These are phyloP conservation scores for Ceratocystis diversiconidia DNA, from an alignment of 2,329 filamentous ascomycete species.

Conservation along the genomic window DNA sequence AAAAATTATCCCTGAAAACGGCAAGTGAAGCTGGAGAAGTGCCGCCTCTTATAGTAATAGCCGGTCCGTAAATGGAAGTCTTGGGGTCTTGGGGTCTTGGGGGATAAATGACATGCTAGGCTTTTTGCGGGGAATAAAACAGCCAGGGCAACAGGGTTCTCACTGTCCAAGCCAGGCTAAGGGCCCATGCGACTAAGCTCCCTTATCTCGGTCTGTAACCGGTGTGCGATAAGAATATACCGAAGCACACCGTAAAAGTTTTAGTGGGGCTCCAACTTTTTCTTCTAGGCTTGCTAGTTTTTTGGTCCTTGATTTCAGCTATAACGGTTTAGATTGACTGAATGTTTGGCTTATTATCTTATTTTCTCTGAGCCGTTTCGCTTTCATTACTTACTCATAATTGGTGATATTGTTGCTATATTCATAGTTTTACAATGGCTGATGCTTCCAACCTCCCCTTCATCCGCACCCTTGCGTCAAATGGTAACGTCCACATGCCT, in stretches of 20 bases:
- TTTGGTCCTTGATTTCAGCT: not conserved
- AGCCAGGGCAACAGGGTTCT: constrained; percentile 5
- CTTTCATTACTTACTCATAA: not conserved
- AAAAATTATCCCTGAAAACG: not conserved
- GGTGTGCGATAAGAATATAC: constrained; percentile 16
- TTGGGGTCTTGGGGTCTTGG: not conserved
- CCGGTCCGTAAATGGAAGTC: not conserved
- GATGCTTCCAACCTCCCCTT: constrained; percentile 49
- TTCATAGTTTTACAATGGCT: constrained; percentile 25
- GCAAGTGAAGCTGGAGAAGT: not conserved
- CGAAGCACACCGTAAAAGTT: constrained; percentile 17
- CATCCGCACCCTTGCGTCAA: constrained; percentile 70
- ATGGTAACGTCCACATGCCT: constrained; percentile 40
- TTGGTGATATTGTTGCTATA: not conserved
- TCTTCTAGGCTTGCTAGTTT: constrained; percentile 7
- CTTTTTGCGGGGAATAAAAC: constrained; percentile 19
- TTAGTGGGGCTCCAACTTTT: constrained; percentile 17
- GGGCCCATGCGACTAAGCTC: not conserved
- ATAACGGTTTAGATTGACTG: not conserved
- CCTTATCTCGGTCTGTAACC: constrained; percentile 10
- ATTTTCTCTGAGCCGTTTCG: not conserved
- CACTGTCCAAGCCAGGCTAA: not conserved
- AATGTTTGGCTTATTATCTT: not conserved
- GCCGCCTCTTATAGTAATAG: not conserved
- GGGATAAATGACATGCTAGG: not conserved